Percentiles rank a stretch among this genome's conserved stretches.
Conservation (phyloP, 2,329 filamentous ascomycete genomes). For the Claviceps maximensis region DNA sequence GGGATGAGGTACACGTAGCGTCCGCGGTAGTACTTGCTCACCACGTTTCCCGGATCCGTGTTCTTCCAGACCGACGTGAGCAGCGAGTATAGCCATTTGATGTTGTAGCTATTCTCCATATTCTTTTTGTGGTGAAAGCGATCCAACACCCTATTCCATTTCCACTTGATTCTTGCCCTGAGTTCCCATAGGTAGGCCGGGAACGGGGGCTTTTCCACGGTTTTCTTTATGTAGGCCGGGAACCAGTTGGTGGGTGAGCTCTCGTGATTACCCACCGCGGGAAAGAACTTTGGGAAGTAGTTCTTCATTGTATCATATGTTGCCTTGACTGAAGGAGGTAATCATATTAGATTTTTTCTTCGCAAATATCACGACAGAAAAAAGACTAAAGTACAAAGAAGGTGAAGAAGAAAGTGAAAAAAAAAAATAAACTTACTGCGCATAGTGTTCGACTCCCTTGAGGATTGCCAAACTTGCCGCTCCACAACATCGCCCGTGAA, state of each 20-base stretch:
- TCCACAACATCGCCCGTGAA: not conserved
- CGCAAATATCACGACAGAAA: no score
- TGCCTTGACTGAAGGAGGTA: not conserved
- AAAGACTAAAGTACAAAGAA: not conserved
- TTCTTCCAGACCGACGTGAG: not conserved
- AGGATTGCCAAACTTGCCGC: not conserved
- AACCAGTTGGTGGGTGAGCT: not conserved
- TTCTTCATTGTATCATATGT: not conserved
- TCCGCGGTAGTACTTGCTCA: not conserved
- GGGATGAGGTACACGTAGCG: not conserved
- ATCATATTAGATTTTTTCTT: no score
- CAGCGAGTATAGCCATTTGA: not conserved
- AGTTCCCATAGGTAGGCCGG: no score
- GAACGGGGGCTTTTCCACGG: no score
- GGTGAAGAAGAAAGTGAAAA: not conserved
- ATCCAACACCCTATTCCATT: no score
- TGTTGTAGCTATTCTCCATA: no score
- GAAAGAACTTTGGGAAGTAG: not conserved
- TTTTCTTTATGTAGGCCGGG: no score
- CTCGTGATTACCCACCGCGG: conserved; percentile 2
- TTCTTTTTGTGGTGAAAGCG: no score
- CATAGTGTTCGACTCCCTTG: not conserved
- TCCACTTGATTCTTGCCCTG: no score
- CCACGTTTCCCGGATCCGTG: not conserved
- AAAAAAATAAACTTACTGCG: conserved; percentile 12